These are phyloP conservation scores for Kodamaea fukazawae DNA, from an alignment of 805 yeast species.

Conservation along the genomic window DNA sequence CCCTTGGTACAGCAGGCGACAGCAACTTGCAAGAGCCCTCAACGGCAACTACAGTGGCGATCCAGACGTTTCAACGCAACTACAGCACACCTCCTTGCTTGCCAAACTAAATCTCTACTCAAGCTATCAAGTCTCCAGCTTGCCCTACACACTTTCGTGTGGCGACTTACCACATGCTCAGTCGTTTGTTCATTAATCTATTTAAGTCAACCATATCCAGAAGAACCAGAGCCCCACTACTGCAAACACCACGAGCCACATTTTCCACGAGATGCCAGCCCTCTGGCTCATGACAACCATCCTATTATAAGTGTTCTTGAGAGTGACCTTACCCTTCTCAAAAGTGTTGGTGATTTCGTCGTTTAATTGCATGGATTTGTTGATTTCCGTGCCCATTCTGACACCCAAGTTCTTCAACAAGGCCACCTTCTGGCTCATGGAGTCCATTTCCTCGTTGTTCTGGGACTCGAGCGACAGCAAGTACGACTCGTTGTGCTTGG, in stretches of 20 bases:
- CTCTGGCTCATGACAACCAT: slow-evolving; percentile 46
- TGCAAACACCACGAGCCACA: slow-evolving; percentile 42
- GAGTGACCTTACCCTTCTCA: slow-evolving; percentile 38
- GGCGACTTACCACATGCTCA: too few species aligned
- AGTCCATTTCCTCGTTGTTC: slow-evolving; percentile 40
- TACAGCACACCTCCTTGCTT: too few species aligned
- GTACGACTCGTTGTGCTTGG: slow-evolving; percentile 42
- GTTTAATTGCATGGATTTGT: slow-evolving; percentile 37
- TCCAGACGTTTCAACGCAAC: too few species aligned
- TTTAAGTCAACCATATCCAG: slow-evolving; percentile 39
- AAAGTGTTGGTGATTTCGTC: slow-evolving; percentile 40
- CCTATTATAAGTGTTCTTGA: slow-evolving; percentile 41
- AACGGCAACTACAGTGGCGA: too few species aligned
- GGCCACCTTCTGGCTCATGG: slow-evolving; percentile 41
- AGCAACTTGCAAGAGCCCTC: too few species aligned
- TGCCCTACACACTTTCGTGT: too few species aligned
- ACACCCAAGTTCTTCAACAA: slow-evolving; percentile 41
- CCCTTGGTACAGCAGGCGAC: too few species aligned
- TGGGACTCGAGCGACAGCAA: slow-evolving; percentile 44
- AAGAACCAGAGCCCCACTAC: slow-evolving; percentile 38
- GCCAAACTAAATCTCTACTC: too few species aligned
- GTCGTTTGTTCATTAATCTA: not conserved
- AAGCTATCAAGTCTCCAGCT: too few species aligned
- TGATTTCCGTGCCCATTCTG: slow-evolving; percentile 44
- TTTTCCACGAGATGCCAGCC: slow-evolving; percentile 45